phyloP scores from a whole-genome alignment of 2,329 filamentous ascomycete genomes.

The Aspergillus aculeatinus region DNA sequence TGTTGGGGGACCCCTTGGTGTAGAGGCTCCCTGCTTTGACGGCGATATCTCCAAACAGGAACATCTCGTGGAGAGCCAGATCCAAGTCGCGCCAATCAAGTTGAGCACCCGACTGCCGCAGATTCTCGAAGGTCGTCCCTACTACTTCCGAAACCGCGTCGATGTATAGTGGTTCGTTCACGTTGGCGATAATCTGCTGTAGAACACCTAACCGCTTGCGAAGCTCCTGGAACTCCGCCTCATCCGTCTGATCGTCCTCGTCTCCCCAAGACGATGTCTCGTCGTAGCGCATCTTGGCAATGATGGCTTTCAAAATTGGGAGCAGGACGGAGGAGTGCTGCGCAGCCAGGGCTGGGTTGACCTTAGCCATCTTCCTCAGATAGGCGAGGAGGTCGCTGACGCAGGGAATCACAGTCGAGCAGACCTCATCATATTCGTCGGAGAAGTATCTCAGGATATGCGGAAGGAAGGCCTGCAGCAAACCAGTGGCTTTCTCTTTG shows the following conservation, averaged over 20 bases:
- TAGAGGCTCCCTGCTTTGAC: slow-evolving; percentile 84
- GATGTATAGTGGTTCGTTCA: slow-evolving; percentile 85
- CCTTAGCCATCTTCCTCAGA: slow-evolving; percentile 73
- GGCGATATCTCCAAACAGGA: slow-evolving; percentile 90
- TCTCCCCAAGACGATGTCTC: slow-evolving; percentile 91
- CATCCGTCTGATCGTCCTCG: slow-evolving; percentile 91
- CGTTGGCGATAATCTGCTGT: slow-evolving; percentile 87
- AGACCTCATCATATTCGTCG: slow-evolving; percentile 97
- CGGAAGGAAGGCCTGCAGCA: slow-evolving; percentile 80
- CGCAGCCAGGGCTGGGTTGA: slow-evolving; percentile 62
- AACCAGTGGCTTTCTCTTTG: slow-evolving; percentile 72
- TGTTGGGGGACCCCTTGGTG: slow-evolving; percentile 77
- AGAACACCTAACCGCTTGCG: slow-evolving; percentile 85
- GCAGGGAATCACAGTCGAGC: slow-evolving; percentile 90
- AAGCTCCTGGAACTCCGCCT: slow-evolving; percentile 95
- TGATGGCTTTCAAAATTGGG: slow-evolving; percentile 85
- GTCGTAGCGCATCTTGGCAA: slow-evolving; percentile 96
- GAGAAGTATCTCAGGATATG: slow-evolving; percentile 91
- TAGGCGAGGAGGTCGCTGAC: slow-evolving; percentile 90
- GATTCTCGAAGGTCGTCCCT: slow-evolving; percentile 78
- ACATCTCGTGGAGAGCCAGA: slow-evolving; percentile 92
- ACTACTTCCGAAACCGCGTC: slow-evolving; percentile 85
- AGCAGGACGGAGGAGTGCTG: slow-evolving; percentile 80
- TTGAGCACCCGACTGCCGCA: slow-evolving; percentile 69
- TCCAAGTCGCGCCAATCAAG: slow-evolving; percentile 96